Percentiles rank a stretch among this genome's conserved stretches.
phyloP scores from a whole-genome alignment of 108 stramenopile species.

The Skeletonema tropicum region DNA sequence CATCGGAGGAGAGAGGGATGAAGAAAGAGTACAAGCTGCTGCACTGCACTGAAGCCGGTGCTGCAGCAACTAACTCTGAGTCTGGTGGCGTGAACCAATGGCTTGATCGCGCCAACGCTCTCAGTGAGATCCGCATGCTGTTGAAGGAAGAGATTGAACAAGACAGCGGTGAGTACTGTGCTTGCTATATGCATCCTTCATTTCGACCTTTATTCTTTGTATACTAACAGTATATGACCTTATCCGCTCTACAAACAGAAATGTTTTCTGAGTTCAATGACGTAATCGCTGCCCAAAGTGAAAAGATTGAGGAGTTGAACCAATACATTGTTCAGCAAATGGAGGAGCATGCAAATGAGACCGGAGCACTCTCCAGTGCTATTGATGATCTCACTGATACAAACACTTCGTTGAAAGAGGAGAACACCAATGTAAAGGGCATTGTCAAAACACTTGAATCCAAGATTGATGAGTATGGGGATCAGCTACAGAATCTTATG shows the following conservation, averaged over 20 bases:
- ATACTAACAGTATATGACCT: not conserved
- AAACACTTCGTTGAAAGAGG: not conserved
- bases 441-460: not conserved
- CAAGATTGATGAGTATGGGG: slow-evolving; percentile 3
- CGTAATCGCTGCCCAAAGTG: slow-evolving; percentile 3
- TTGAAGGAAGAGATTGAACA: slow-evolving; percentile 3
- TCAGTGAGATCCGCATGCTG: not conserved
- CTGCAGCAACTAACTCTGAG: not conserved
- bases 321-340: not conserved
- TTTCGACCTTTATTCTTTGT: not conserved
- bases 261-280: slow-evolving; percentile 4
- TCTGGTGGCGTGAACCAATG: not conserved
- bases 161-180: slow-evolving; percentile 6
- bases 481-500: not conserved
- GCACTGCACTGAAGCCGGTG: not conserved
- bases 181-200: not conserved
- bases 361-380: not conserved
- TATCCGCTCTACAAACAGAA: not conserved
- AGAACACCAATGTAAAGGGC: not conserved
- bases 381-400: not conserved
- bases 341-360: not conserved
- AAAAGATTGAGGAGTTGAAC: slow-evolving; percentile 3
- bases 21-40: not conserved
- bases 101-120: not conserved
- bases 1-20: not conserved